phyloP scores from a whole-genome alignment of 148 eudicot genomes.

The Cornus kousa region DNA sequence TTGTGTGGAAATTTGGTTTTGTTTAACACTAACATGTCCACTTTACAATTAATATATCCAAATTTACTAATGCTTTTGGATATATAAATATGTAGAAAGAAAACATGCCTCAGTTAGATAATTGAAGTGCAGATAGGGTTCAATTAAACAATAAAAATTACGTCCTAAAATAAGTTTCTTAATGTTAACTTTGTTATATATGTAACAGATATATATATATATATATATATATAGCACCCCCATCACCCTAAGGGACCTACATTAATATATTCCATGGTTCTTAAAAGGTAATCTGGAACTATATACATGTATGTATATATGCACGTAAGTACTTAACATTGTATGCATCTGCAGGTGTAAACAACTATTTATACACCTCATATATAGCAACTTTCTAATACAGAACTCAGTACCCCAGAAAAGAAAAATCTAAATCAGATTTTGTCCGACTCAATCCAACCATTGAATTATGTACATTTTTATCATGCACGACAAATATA shows the following conservation, averaged over 20 bases:
- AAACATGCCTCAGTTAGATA: constrained; percentile 18
- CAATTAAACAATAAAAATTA: constrained; percentile 17
- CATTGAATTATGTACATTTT: too few relatives aligned
- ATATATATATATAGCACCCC: background rate
- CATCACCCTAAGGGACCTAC: background rate
- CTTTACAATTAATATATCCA: constrained; percentile 44
- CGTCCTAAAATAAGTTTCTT: constrained; percentile 16
- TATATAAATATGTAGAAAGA: constrained; percentile 22
- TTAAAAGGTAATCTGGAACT: too few relatives aligned
- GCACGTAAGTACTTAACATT: too few relatives aligned
- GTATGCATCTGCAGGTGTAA: too few relatives aligned
- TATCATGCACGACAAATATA: too few relatives aligned
- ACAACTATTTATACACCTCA: too few relatives aligned
- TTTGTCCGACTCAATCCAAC: too few relatives aligned
- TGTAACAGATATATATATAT: constrained; percentile 12
- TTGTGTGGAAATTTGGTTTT: constrained; percentile 34
- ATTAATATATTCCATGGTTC: background rate
- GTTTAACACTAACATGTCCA: constrained; percentile 17
- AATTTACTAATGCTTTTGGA: constrained; percentile 27
- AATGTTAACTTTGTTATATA: constrained; percentile 9
- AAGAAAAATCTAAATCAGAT: too few relatives aligned
- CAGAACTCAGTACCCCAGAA: too few relatives aligned
- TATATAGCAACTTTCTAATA: too few relatives aligned
- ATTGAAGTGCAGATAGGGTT: constrained; percentile 13
- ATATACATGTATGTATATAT: too few relatives aligned